phyloP scores from a whole-genome alignment of 2,329 filamentous ascomycete genomes.

The Microthyrium microscopicum region DNA sequence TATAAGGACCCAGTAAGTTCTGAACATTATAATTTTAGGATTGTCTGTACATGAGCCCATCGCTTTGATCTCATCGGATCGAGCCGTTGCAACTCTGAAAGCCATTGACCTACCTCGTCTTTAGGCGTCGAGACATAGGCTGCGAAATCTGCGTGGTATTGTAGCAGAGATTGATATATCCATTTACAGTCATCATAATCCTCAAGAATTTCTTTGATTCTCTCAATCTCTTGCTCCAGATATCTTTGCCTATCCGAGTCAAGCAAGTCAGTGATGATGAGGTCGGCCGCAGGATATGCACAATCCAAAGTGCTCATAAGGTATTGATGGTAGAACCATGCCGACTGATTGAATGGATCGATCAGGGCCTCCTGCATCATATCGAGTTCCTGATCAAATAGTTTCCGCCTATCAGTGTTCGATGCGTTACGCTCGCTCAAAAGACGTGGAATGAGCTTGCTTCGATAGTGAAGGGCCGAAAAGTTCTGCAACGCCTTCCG shows the following conservation, averaged over 20 bases:
- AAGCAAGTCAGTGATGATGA: slow-evolving; percentile 49
- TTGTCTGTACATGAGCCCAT: too few relatives aligned
- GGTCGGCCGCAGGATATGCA: slow-evolving; percentile 32
- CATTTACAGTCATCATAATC: slow-evolving; percentile 63
- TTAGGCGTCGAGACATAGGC: slow-evolving; percentile 25
- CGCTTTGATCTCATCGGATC: slow-evolving; percentile 60
- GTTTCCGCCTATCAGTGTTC: slow-evolving; percentile 42
- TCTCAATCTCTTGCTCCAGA: slow-evolving; percentile 53
- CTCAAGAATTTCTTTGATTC: slow-evolving; percentile 51
- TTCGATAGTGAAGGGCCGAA: slow-evolving; percentile 88
- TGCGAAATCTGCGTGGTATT: slow-evolving; percentile 52
- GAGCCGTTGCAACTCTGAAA: slow-evolving; percentile 47
- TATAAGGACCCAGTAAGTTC: too few relatives aligned
- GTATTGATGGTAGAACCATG: slow-evolving; percentile 95
- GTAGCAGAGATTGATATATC: slow-evolving; percentile 74
- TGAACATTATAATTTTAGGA: too few relatives aligned
- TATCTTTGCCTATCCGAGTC: slow-evolving; percentile 46
- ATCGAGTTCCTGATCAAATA: slow-evolving; percentile 63
- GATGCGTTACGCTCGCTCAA: slow-evolving; percentile 54
- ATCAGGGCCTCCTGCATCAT: slow-evolving; percentile 64
- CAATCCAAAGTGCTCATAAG: slow-evolving; percentile 50
- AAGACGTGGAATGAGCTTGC: slow-evolving; percentile 62
- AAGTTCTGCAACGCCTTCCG: slow-evolving; percentile 79
- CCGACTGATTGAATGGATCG: slow-evolving; percentile 82
- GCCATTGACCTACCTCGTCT: slow-evolving; percentile 32